Base-by-base conservation (phyloP, 2,329 filamentous ascomycete genomes). In the Trichoderma sp. region DNA sequence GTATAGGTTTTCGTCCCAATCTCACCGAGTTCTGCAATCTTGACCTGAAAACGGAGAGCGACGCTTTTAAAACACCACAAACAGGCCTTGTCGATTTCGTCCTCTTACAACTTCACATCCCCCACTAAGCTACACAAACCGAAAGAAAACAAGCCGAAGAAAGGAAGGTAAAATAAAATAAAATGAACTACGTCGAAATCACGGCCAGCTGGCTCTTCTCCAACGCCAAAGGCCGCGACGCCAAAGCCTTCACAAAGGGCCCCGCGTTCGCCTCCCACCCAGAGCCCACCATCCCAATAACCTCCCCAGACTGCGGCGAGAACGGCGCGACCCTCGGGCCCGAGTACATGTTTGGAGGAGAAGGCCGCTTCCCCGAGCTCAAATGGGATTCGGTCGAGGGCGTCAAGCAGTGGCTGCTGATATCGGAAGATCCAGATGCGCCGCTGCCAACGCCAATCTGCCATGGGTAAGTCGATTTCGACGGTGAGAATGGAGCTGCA, bases 381-480 rank as follows among this genome's bases (percentile, higher is more conserved):
- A 75, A 74, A 50, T 87, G 84, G 84, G 76, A 80, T 6, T 74
- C 76, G 11, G 77, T 80, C 3, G 74, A 76, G 4, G 76, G 76
- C 23, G 79, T 84, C 12, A 80, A 80, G 68, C 79, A 87, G 75
- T 87, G 84, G 80, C 71, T 87, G 20, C 75, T 87, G 17, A 76
- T 86, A 15, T 78, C 76, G 50, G 84, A 86, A 72, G 84, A 87
- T 68, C 84, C 83, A 2, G 85, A 86, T 75, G 82, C 82, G 17
- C 83, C 84, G 20, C 64, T 85, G 34, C 80, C 83, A 7, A 82
- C 79, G 11, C 82, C 85, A 6, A 79, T 84, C n/a, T 80, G 80
- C 30, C 85, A 87, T 55, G 84, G 84, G 82, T 83, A 65, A 77
- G 80, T 74, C n/a, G 8, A 2, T 12, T 26, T 8, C 26, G 6